These are phyloP conservation scores for Ramalina peruviana DNA, from an alignment of 495 filamentous ascomycete genomes.

Conservation along the genomic window DNA sequence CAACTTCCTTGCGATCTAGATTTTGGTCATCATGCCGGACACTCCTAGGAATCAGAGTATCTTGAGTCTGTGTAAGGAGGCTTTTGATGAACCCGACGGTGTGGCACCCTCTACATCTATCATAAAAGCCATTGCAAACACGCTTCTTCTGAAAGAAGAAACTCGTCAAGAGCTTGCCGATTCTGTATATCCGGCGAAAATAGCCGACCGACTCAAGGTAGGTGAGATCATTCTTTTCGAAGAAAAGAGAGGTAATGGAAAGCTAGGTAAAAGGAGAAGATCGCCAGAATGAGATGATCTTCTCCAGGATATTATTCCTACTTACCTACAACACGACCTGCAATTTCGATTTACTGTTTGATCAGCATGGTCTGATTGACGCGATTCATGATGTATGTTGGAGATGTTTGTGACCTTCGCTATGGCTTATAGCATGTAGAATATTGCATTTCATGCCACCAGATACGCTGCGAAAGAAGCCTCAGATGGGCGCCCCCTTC, in stretches of 20 bases:
- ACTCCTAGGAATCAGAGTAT: conserved; percentile 45
- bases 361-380: conserved; percentile 54
- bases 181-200: conserved; percentile 55
- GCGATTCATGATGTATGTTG: conserved; percentile 44
- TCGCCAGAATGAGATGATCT: conserved; percentile 71
- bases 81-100: conserved; percentile 43
- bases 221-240: background rate
- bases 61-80: conserved; percentile 53
- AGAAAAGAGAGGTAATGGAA: background rate
- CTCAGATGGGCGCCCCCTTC: conserved; percentile 24
- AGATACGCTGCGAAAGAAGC: background rate
- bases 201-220: conserved; percentile 58
- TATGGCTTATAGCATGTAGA: conserved; percentile 23
- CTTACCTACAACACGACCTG: conserved; percentile 69
- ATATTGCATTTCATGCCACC: conserved; percentile 53
- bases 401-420: background rate
- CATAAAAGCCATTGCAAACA: conserved; percentile 76
- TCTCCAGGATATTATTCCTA: conserved; percentile 70
- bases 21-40: no score
- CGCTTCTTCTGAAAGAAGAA: conserved; percentile 54
- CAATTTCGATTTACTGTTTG: conserved; percentile 53
- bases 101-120: conserved; percentile 57
- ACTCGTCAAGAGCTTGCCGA: conserved; percentile 73
- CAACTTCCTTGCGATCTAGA: no score
- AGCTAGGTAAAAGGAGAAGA: conserved; percentile 36